A percentile compares a stretch with the other conserved stretches of the same genome.
phyloP scores from a whole-genome alignment of 1,284 basidiomycete genomes.

The Schizopora paradoxa region DNA sequence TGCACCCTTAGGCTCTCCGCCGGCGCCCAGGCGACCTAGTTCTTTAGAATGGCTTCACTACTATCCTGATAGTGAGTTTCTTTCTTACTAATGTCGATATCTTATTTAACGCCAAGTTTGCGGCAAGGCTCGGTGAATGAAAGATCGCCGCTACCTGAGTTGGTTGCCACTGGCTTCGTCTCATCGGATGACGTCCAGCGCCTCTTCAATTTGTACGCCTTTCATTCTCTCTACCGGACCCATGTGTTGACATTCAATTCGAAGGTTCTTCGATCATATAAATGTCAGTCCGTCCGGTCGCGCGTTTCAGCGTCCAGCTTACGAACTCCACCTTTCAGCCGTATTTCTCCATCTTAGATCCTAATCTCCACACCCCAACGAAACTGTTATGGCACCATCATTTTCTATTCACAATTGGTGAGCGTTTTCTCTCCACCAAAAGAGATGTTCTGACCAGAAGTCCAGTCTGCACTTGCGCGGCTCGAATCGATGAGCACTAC shows the following conservation, averaged over 20 bases:
- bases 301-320: slow-evolving; percentile 4
- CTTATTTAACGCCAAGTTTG: background rate
- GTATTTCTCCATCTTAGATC: slow-evolving; percentile 52
- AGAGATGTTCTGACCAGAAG: background rate
- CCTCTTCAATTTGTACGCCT: slow-evolving; percentile 50
- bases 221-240: background rate
- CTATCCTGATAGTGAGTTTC: slow-evolving; percentile 14
- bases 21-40: no score
- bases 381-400: slow-evolving; percentile 44
- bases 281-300: slow-evolving; percentile 35
- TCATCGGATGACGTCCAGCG: slow-evolving; percentile 53
- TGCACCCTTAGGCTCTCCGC: no score
- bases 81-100: background rate
- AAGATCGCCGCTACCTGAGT: background rate
- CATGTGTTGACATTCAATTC: background rate
- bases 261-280: no score
- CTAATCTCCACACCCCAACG: slow-evolving; percentile 46
- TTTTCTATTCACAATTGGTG: slow-evolving; percentile 57
- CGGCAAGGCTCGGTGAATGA: slow-evolving; percentile 6
- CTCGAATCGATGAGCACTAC: slow-evolving; percentile 22
- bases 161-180: slow-evolving; percentile 39
- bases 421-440: slow-evolving; percentile 23
- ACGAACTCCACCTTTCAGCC: slow-evolving; percentile 33
- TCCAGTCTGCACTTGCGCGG: slow-evolving; percentile 48
- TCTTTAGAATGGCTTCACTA: slow-evolving; percentile 4